These are phyloP conservation scores for Epicoccum sorghinum DNA, from an alignment of 2,329 filamentous ascomycete species.

Conservation along the genomic window DNA sequence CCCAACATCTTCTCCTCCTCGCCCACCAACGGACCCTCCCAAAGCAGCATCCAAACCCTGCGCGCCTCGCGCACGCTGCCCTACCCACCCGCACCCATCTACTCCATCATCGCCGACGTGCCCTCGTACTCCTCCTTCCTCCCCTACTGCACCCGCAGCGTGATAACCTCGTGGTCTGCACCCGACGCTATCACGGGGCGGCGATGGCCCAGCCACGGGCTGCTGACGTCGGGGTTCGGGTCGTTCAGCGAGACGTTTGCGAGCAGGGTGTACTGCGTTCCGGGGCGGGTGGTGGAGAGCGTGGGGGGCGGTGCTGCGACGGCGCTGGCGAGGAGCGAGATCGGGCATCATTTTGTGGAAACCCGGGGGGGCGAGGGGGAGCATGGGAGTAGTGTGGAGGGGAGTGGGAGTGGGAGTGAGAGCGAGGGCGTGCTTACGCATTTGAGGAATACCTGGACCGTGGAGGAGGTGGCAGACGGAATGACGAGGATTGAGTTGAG, in stretches of 20 bases:
- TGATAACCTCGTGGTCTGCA: conserved; percentile 75
- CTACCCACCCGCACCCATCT: conserved; percentile 74
- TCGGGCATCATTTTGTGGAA: too few relatives aligned
- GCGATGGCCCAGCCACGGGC: conserved; percentile 74
- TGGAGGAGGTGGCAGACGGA: conserved; percentile 53
- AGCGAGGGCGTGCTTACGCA: too few relatives aligned
- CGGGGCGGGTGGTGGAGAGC: conserved; percentile 75
- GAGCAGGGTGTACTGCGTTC: conserved; percentile 78
- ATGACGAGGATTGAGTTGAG: conserved; percentile 75
- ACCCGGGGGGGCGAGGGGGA: too few relatives aligned
- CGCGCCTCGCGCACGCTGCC: conserved; percentile 77
- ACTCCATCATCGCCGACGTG: conserved; percentile 86
- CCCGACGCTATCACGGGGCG: conserved; percentile 56
- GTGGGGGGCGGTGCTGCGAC: too few relatives aligned
- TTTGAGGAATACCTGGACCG: conserved; percentile 72
- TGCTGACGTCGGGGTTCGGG: conserved; percentile 84
- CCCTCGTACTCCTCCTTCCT: conserved; percentile 81
- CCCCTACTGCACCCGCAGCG: conserved; percentile 83
- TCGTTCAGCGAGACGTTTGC: conserved; percentile 84
- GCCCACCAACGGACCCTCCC: conserved; percentile 18
- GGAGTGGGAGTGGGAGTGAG: too few relatives aligned
- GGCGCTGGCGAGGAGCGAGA: too few relatives aligned
- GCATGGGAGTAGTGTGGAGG: too few relatives aligned
- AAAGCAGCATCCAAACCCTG: conserved; percentile 64
- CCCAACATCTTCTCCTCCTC: conserved; percentile 53